phyloP scores from a whole-genome alignment of 129 eudicot genomes.

The Logfia minima region DNA sequence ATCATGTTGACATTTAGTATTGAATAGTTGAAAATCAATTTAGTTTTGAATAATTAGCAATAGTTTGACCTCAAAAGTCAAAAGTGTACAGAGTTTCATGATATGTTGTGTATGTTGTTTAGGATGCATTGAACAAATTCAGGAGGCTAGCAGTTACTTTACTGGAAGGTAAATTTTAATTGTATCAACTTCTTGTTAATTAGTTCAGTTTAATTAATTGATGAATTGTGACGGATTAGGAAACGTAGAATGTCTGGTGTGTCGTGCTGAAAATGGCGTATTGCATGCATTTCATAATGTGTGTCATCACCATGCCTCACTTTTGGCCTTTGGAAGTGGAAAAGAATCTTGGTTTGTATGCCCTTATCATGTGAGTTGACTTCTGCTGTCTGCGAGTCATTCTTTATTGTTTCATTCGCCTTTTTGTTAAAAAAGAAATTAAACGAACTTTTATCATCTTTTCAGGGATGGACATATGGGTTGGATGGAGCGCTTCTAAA shows the following conservation, averaged over 20 bases:
- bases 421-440: background rate
- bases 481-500: constrained; percentile 75
- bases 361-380: constrained; percentile 94
- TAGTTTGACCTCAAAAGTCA: constrained; percentile 21
- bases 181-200: constrained; percentile 1
- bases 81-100: constrained; percentile 8
- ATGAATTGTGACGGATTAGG: constrained; percentile 62
- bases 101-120: constrained; percentile 25
- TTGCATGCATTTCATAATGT: constrained; percentile 90
- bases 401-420: background rate
- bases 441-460: background rate
- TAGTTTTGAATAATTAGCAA: background rate
- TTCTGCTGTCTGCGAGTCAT: background rate
- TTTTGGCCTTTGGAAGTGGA: constrained; percentile 81
- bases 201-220: constrained; percentile 25
- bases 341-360: constrained; percentile 80
- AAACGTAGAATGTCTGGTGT: constrained; percentile 71
- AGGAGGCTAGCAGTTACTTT: constrained; percentile 64
- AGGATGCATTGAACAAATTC: constrained; percentile 77
- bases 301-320: constrained; percentile 96
- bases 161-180: constrained; percentile 70
- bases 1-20: background rate
- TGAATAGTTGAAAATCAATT: background rate
- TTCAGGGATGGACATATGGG: constrained; percentile 96
- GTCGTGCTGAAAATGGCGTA: constrained; percentile 68